Base-by-base conservation (phyloP, 2,329 filamentous ascomycete genomes). In the Volutella citrinella region DNA sequence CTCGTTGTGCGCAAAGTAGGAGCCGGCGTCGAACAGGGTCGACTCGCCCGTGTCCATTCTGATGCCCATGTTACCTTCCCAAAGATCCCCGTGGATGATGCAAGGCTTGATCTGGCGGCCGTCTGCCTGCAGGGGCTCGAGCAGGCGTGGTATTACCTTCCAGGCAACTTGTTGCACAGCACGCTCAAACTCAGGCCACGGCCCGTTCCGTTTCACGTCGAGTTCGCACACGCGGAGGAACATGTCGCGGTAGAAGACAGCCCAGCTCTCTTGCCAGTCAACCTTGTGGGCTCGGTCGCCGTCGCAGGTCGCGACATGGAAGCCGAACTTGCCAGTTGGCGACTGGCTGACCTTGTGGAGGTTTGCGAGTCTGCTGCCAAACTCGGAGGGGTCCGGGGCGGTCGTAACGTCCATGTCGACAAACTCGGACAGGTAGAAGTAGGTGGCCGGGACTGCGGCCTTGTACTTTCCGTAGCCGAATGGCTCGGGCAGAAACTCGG, bases 201-300 rank as follows among this genome's bases (percentile, higher is more conserved):
- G 12, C n/a, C 35, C 39, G 30, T 39, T 45, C 8, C 27, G 30
- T 10, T 39, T 30, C 15, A 21, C 24, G 18, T 41, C 36, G 11
- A 32, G 28, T 12, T 17, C 17, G 18, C 34, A 29, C 8, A 30
- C 36, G 10, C 38, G 33, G 7, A 20, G 10, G 5, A 46, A n/a
- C 23, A 25, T 36, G 12, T 35, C 18, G 7, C 46, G 23, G 32
- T 61, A 66, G 40, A 55, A 63, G 0, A 20, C 36, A 22, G 60
- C 54, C 64, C 64, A 66, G 30, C 44, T 61, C 6, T 54, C 46
- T 14, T 59, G 48, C 60, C 59, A 65, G 1, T 45, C 46, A 6
- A 49, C 46, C 10, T 38, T 32, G 37, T 52, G 51, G 1, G 52
- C 47, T 7, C 54, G 36, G 5, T 49, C 49, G 6, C 59, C 59